Evolutionary conservation across 495 filamentous ascomycete species (phyloP), one percentile per base, ranked within the genome.

Genomic region (Schizothecium vesticola): DNA sequence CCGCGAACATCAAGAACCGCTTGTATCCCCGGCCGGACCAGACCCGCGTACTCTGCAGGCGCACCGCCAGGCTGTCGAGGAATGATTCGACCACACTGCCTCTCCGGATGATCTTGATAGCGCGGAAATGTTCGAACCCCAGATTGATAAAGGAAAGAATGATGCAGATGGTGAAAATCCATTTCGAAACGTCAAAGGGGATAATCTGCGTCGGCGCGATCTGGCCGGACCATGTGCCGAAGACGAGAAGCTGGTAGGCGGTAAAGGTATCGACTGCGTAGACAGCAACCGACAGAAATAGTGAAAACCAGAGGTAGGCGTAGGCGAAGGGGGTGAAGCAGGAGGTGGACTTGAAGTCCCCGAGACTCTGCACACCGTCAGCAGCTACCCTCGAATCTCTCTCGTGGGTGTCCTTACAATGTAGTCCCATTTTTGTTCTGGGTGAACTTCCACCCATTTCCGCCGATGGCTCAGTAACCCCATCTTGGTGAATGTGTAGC

Each of bases 381-480:
- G 63, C 22, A 69, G 71, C 60, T 62, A 64, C 64, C 56, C 36
- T 61, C 61, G 36, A 61, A 59, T 25, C 0, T 13, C 21, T 11
- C 9, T 3, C 3, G 16, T 24, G 22, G 28, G 13, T 21, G 8
- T 64, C 82, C 91, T 68, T 85, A 96, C 93, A 74, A 99, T 92
- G 72, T 92, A 97, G 72, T 93, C 91, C 92, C 95, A 99, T 83
- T 92, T 92, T 81, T 96, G 90, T 78, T 96, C 92, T 65, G 92
- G 83, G 55, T 83, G 79, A 59, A 92, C 86, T 61, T 86, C 83
- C 51, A 84, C 86, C 72, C 82, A 78, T 74, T 90, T 91, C 73
- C 91, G 86, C 70, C 90, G 83, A 72, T 89, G 86, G 60, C 90
- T 88, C 72, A 85, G 82, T 78, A 91, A 94, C 72, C 88, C 83